Percentiles rank a stretch among this genome's conserved stretches.
Evolutionary conservation across 2,329 filamentous ascomycete genomes (phyloP).

Genomic region (Conoideocrella luteorostrata): DNA sequence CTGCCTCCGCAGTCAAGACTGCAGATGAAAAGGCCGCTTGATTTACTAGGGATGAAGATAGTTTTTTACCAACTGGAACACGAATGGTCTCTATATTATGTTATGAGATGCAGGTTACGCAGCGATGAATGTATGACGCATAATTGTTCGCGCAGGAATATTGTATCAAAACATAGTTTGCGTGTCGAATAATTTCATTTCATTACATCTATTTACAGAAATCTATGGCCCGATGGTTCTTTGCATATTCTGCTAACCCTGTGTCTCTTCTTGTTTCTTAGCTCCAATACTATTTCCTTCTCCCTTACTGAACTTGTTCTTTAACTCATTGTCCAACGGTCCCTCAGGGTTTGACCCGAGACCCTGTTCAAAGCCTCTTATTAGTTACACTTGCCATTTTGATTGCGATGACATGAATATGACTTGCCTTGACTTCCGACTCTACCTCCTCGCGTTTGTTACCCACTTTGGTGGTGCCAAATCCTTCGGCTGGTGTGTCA

Average conservation of each 20-base stretch:
- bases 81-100: too few species aligned
- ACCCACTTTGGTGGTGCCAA: slow-evolving; percentile 49
- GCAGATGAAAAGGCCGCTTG: slow-evolving; percentile 19
- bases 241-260: too few species aligned
- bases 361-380: slow-evolving; percentile 25
- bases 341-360: slow-evolving; percentile 62
- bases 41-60: too few species aligned
- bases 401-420: not conserved
- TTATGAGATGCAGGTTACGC: not conserved
- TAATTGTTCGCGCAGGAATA: not conserved
- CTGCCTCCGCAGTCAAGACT: slow-evolving; percentile 16
- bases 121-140: not conserved
- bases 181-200: too few species aligned
- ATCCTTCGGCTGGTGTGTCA: slow-evolving; percentile 49
- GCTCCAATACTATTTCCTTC: slow-evolving; percentile 11
- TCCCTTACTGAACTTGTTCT: slow-evolving; percentile 55
- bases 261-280: slow-evolving; percentile 7
- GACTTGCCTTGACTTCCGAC: slow-evolving; percentile 41
- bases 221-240: too few species aligned
- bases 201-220: too few species aligned
- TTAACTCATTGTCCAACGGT: slow-evolving; percentile 52
- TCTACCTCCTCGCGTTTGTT: slow-evolving; percentile 49
- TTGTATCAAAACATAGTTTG: not conserved
- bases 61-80: too few species aligned
- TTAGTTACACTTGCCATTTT: too few species aligned